These are phyloP conservation scores for Colletotrichum sp. DNA, from an alignment of 2,329 filamentous ascomycete genomes.

Conservation along the genomic window DNA sequence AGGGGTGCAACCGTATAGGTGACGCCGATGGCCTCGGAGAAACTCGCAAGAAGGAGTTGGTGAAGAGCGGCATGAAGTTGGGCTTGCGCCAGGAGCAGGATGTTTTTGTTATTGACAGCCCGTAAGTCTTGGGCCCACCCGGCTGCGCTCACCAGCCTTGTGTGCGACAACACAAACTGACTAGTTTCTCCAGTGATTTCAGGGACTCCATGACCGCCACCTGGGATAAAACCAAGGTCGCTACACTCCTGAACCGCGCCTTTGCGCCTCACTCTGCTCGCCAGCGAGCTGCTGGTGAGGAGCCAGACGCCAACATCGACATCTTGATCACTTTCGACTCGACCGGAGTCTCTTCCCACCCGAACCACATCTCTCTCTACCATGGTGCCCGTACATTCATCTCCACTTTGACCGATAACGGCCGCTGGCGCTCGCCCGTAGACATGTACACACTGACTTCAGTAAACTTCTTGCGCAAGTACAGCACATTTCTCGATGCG, in stretches of 20 bases:
- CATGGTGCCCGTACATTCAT: slow-evolving; percentile 80
- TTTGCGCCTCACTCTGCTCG: slow-evolving; percentile 71
- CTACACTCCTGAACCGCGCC: slow-evolving; percentile 70
- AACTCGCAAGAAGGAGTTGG: slow-evolving; percentile 81
- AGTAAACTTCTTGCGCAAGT: slow-evolving; percentile 79
- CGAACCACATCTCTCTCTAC: slow-evolving; percentile 91
- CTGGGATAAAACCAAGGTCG: slow-evolving; percentile 77
- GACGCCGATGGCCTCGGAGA: slow-evolving; percentile 88
- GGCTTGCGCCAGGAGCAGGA: slow-evolving; percentile 79
- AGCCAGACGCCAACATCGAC: slow-evolving; percentile 68
- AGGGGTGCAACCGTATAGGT: slow-evolving; percentile 48
- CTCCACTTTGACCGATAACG: slow-evolving; percentile 62
- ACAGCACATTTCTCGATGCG: slow-evolving; percentile 76
- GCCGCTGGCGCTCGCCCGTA: slow-evolving; percentile 74
- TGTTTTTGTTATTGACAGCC: slow-evolving; percentile 83
- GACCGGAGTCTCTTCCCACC: slow-evolving; percentile 83
- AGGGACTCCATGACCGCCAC: slow-evolving; percentile 85
- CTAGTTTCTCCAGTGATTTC: slow-evolving; percentile 62
- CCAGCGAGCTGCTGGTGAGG: slow-evolving; percentile 33
- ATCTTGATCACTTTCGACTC: slow-evolving; percentile 88
- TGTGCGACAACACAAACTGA: not conserved
- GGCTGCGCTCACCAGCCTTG: not conserved
- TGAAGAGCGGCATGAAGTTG: slow-evolving; percentile 78
- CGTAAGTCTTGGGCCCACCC: slow-evolving; percentile 48
- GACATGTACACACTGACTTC: slow-evolving; percentile 85